These are phyloP conservation scores for Aegilops sharonensis DNA, from an alignment of 176 grass and related monocot species.

Conservation along the genomic window DNA sequence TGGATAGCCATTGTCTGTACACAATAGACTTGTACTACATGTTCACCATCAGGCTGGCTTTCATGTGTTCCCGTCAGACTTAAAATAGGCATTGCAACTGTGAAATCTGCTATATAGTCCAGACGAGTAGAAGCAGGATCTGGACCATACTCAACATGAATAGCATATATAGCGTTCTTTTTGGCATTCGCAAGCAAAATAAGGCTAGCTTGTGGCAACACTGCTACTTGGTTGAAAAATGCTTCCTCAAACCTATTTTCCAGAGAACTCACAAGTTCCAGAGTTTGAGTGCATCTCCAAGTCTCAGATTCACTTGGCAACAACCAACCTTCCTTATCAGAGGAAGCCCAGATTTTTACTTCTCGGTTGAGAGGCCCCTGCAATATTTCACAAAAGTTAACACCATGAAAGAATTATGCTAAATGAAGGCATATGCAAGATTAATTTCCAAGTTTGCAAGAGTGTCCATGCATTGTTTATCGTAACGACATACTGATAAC, in stretches of 20 bases:
- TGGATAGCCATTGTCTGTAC: slow-evolving; percentile 98
- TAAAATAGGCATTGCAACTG: slow-evolving; percentile 94
- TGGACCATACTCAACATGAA: slow-evolving; percentile 81
- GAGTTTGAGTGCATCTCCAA: slow-evolving; percentile 83
- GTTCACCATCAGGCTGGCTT: slow-evolving; percentile 53
- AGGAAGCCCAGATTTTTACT: slow-evolving; percentile 86
- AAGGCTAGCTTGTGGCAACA: slow-evolving; percentile 87
- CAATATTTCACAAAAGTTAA: slow-evolving; percentile 21
- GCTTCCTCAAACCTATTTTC: slow-evolving; percentile 69
- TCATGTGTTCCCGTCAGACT: slow-evolving; percentile 81
- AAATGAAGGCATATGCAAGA: slow-evolving; percentile 1
- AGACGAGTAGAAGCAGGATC: slow-evolving; percentile 67
- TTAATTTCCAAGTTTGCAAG: slow-evolving; percentile 11
- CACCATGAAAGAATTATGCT: background rate
- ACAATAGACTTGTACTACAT: slow-evolving; percentile 89
- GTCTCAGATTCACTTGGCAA: slow-evolving; percentile 71
- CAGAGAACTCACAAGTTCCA: slow-evolving; percentile 80
- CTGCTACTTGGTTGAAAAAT: slow-evolving; percentile 96
- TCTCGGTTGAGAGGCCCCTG: slow-evolving; percentile 88
- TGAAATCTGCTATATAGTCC: slow-evolving; percentile 96
- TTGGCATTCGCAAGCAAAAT: slow-evolving; percentile 97
- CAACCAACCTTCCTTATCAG: slow-evolving; percentile 78
- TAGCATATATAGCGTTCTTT: slow-evolving; percentile 95
- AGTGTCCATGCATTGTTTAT: background rate
- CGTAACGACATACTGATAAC: background rate